phyloP scores from a whole-genome alignment of 441 rosid species.

The Codiaeum variegatum region DNA sequence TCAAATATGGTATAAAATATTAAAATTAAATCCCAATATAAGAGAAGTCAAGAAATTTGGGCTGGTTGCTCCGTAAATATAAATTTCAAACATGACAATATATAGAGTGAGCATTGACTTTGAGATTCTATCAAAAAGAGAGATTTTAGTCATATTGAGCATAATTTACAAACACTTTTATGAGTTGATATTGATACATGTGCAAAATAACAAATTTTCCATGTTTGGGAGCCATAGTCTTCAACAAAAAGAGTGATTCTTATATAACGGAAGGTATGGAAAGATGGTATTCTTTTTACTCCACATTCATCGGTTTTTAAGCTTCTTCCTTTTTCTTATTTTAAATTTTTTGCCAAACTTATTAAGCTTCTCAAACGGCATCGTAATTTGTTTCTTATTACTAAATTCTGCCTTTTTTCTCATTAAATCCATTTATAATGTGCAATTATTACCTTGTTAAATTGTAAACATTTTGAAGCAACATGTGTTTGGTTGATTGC shows the following conservation, averaged over 20 bases:
- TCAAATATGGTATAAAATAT: neutral
- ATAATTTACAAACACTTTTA: constrained; percentile 22
- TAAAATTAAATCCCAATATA: neutral
- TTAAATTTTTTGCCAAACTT: too few relatives aligned
- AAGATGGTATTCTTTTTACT: neutral
- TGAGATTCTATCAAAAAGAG: neutral
- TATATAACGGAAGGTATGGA: neutral
- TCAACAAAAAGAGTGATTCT: constrained; percentile 1
- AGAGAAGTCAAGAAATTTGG: neutral
- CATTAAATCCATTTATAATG: too few relatives aligned
- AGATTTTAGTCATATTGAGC: neutral
- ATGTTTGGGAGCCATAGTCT: neutral
- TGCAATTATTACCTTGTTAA: neutral
- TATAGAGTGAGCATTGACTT: neutral
- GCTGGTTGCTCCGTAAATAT: neutral
- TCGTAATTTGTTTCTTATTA: neutral
- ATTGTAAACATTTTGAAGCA: neutral
- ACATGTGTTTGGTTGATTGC: neutral
- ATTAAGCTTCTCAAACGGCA: neutral
- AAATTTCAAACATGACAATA: neutral
- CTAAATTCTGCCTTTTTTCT: too few relatives aligned
- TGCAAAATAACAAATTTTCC: neutral
- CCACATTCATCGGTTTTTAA: constrained; percentile 7
- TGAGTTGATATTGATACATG: neutral
- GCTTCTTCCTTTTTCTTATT: too few relatives aligned